Base-by-base conservation (phyloP, 2,329 filamentous ascomycete genomes). In the Aspergillus clavatus region DNA sequence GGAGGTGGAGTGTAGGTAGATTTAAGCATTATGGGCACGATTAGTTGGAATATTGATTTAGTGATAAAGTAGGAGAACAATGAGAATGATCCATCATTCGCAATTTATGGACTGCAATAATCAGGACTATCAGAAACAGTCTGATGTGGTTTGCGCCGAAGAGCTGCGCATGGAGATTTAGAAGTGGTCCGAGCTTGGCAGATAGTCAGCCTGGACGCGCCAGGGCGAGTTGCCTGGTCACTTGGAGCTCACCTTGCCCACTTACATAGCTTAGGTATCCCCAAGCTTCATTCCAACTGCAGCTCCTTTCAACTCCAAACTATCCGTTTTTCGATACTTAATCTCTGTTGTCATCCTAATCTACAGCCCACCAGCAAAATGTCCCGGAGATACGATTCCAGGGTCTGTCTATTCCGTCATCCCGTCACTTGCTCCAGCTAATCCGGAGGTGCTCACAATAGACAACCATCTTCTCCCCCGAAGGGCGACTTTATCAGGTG, bases 381-480 rank as follows among this genome's bases (percentile, higher is more conserved):
- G 90, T 95, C 90, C 72, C 86, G 90, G 76, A 86, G 90, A 78
- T 96, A 96, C 77, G 90, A 96, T 83, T 95, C 90, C 65, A 83
- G 90, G 77, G 90, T 95, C 79, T 71, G 84, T 74, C 45, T 27
- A 42, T 51, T 45, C 40, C 47, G 46, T 47, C 47, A 48, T 47
- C 49, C 42, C 48, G 45, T 52, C 54, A 48, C 46, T 51, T 49
- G 60, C 57, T 65, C 60, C 55, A 57, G 57, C 59, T 68, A 54
- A 70, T 56, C 52, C 61, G 51, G 68, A 60, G 54, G 60, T 59
- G 56, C 51, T 58, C 48, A 54, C 58, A 48, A 38, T 61, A 95
- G 90, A 98, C 93, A 61, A 98, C 93, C 69, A 98, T 98, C 81
- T 98, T 98, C 83, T 98, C 93, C 50, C 93, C 93, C 49, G 93